Conservation (phyloP, 2,329 filamentous ascomycete species). For the Ceratocystis huliohia region DNA sequence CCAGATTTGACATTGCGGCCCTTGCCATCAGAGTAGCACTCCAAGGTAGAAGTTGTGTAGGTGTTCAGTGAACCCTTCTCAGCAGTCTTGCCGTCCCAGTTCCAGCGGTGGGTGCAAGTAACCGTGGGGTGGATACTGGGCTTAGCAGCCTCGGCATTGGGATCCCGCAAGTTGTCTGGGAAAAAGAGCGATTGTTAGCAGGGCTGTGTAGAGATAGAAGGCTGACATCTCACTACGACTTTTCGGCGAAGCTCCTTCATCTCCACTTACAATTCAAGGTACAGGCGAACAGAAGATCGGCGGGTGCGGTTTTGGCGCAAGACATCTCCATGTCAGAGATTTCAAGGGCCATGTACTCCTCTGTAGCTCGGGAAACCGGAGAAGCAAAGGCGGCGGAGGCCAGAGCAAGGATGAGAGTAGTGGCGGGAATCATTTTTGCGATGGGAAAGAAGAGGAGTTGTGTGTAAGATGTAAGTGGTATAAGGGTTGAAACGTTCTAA, state of each 20-base stretch:
- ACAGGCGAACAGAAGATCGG: constrained; percentile 10
- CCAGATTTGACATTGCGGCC: constrained; percentile 12
- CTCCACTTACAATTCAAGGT: constrained; percentile 15
- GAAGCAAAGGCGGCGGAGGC: constrained; percentile 8
- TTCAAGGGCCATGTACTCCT: not conserved
- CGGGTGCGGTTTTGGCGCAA: not conserved
- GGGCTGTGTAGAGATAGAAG: not conserved
- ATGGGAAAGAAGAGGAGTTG: not conserved
- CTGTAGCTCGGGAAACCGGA: not conserved
- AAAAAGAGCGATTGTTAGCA: not conserved
- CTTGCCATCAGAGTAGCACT: constrained; percentile 17
- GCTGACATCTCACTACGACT: not conserved
- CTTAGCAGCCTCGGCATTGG: constrained; percentile 5
- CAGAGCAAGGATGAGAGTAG: constrained; percentile 10
- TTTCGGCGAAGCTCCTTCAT: too few species aligned
- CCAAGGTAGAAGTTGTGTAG: constrained; percentile 18
- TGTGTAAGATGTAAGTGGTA: not conserved
- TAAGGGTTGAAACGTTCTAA: not conserved
- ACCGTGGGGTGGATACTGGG: not conserved
- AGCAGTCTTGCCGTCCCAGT: constrained; percentile 24
- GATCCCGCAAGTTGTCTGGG: constrained; percentile 12
- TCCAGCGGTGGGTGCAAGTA: constrained; percentile 23
- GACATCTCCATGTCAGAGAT: constrained; percentile 10
- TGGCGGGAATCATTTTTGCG: not conserved
- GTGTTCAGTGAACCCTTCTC: constrained; percentile 25